Evolutionary conservation across 1,139 yeast genomes (phyloP).

Genomic region (Lodderomyces parapsilosis): DNA sequence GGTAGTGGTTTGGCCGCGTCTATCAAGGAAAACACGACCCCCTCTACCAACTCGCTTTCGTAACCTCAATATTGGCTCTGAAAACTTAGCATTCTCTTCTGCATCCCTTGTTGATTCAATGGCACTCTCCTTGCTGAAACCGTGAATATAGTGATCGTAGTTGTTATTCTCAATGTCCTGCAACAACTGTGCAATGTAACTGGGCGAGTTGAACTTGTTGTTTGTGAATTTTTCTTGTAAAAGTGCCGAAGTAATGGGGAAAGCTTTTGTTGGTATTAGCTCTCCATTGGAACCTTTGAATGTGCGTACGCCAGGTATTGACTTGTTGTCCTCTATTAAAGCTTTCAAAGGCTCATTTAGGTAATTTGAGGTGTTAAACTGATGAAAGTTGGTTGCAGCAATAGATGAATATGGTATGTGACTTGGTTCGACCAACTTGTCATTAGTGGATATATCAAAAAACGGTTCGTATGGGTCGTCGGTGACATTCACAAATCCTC

Average conservation of each 20-base stretch:
- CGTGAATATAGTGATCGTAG: constrained; percentile 46
- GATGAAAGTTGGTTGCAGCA: constrained; percentile 68
- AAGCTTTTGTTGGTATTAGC: constrained; percentile 41
- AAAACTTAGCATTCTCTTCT: constrained; percentile 28
- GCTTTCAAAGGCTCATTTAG: constrained; percentile 42
- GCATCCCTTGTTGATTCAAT: constrained; percentile 15
- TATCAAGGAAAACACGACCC: constrained; percentile 71
- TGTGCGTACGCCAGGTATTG: constrained; percentile 44
- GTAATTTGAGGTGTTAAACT: constrained; percentile 62
- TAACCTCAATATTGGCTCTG: constrained; percentile 62
- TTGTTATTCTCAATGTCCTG: constrained; percentile 48
- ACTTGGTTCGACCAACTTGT: constrained; percentile 47
- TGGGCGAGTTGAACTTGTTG: constrained; percentile 24
- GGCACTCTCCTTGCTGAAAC: constrained; percentile 24
- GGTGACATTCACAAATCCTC: constrained; percentile 76
- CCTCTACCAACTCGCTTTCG: constrained; percentile 77
- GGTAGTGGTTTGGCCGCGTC: constrained; percentile 48
- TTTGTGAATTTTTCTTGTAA: constrained; percentile 29
- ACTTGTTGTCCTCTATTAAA: constrained; percentile 38
- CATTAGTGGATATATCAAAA: constrained; percentile 62
- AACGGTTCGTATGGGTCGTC: constrained; percentile 92
- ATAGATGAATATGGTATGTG: constrained; percentile 83
- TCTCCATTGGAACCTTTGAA: constrained; percentile 49
- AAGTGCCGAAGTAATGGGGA: constrained; percentile 42
- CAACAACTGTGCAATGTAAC: constrained; percentile 41